phyloP scores from a whole-genome alignment of 352 stramenopile species.

The Lagenidium giganteum region DNA sequence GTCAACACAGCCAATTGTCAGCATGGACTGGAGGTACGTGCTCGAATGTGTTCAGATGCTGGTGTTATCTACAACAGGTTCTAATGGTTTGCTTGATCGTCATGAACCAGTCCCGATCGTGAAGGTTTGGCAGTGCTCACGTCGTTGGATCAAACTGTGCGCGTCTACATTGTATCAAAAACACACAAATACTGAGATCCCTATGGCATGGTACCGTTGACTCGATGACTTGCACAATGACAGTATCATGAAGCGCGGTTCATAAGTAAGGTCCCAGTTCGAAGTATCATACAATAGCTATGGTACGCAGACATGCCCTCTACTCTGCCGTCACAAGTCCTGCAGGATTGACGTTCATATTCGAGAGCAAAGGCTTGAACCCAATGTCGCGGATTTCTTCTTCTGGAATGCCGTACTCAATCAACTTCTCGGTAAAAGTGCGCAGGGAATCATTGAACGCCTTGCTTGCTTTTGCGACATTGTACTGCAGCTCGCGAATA shows the following conservation, averaged over 20 bases:
- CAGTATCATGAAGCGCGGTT: not conserved
- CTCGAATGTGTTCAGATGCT: not conserved
- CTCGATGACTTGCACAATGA: not conserved
- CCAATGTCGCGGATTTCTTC: slow-evolving; percentile 64
- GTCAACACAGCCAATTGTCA: slow-evolving; percentile 95
- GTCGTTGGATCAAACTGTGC: slow-evolving; percentile 94
- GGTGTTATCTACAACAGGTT: not conserved
- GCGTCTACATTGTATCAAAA: slow-evolving; percentile 95
- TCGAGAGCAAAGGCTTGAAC: slow-evolving; percentile 51
- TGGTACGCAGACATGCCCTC: slow-evolving; percentile 3
- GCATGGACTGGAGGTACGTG: slow-evolving; percentile 93
- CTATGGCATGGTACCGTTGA: not conserved
- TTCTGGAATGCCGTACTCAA: slow-evolving; percentile 61
- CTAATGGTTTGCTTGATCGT: slow-evolving; percentile 4
- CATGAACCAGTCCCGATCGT: slow-evolving; percentile 66
- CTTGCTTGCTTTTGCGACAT: slow-evolving; percentile 69
- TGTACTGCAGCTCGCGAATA: slow-evolving; percentile 60
- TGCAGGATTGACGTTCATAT: slow-evolving; percentile 57
- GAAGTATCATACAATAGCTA: not conserved
- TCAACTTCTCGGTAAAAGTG: slow-evolving; percentile 66
- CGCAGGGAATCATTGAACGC: slow-evolving; percentile 73
- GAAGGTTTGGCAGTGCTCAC: slow-evolving; percentile 90
- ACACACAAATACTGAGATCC: slow-evolving; percentile 90
- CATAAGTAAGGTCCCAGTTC: not conserved
- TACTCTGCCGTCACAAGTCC: slow-evolving; percentile 67